These are phyloP conservation scores for Lasiosphaeriaceae sp. DNA, from an alignment of 495 filamentous ascomycete species.

Conservation along the genomic window DNA sequence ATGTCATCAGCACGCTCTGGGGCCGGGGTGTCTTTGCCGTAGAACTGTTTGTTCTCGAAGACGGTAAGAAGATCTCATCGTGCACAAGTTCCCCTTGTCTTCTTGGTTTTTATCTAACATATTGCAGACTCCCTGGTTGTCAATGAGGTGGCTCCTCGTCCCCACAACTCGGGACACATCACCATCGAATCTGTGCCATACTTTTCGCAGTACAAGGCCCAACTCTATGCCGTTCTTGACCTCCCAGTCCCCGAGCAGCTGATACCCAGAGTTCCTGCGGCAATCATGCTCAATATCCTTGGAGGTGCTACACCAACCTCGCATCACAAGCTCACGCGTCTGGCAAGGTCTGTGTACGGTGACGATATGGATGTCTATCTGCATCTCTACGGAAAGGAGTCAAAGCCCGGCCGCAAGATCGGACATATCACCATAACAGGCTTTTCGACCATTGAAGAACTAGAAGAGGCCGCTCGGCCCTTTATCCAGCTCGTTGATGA, in stretches of 20 bases:
- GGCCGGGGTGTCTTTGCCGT: constrained; percentile 95
- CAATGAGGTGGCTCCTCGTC: constrained; percentile 92
- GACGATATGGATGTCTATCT: constrained; percentile 47
- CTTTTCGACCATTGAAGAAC: constrained; percentile 62
- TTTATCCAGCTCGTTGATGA: constrained; percentile 60
- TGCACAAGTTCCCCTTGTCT: not conserved
- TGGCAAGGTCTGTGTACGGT: constrained; percentile 59
- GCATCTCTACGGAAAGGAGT: constrained; percentile 90
- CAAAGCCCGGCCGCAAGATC: constrained; percentile 87
- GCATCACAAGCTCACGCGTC: constrained; percentile 62
- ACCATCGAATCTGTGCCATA: constrained; percentile 87
- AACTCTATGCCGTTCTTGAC: constrained; percentile 81
- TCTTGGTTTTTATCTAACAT: not conserved
- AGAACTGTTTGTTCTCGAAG: constrained; percentile 88
- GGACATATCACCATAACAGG: constrained; percentile 80
- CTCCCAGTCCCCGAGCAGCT: constrained; percentile 64
- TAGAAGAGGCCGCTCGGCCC: constrained; percentile 64
- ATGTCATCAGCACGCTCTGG: constrained; percentile 73
- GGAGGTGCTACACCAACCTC: constrained; percentile 68
- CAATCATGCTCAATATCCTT: constrained; percentile 97
- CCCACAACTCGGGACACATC: constrained; percentile 96
- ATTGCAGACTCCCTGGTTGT: constrained; percentile 57
- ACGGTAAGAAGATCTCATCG: constrained; percentile 59
- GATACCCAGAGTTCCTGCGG: constrained; percentile 51
- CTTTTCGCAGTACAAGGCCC: constrained; percentile 87